A percentile compares a stretch with the other conserved stretches of the same genome.
Conservation (phyloP, 176 grass and related monocot genomes). For the Triticum monococcum region DNA sequence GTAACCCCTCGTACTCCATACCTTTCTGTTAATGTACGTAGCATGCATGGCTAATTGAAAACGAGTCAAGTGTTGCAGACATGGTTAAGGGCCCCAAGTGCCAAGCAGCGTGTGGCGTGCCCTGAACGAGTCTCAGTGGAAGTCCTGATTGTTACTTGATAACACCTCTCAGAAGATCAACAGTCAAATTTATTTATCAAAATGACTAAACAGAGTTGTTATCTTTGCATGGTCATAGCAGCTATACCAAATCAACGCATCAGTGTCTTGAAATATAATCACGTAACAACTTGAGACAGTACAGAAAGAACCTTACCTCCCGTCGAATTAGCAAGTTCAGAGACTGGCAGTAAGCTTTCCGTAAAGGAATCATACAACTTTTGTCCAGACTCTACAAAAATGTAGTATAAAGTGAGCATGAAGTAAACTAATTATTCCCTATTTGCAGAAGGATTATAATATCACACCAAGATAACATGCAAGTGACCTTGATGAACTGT, state of each 20-base stretch:
- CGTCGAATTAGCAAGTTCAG: slow-evolving; percentile 85
- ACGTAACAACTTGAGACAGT: not conserved
- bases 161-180: not conserved
- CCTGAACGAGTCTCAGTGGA: too few species aligned
- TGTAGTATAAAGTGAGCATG: slow-evolving; percentile 18
- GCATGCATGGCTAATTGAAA: too few species aligned
- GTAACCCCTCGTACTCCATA: too few species aligned
- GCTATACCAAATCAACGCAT: not conserved
- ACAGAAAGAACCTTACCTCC: slow-evolving; percentile 52
- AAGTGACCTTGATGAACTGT: slow-evolving; percentile 80
- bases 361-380: slow-evolving; percentile 80
- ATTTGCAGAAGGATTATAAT: not conserved
- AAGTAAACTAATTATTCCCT: not conserved
- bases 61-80: too few species aligned
- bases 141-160: too few species aligned
- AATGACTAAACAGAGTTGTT: not conserved
- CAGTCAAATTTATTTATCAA: not conserved
- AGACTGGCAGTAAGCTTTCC: slow-evolving; percentile 94
- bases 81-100: too few species aligned
- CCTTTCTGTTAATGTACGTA: too few species aligned
- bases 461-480: slow-evolving; percentile 18
- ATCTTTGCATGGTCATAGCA: not conserved
- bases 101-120: too few species aligned
- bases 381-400: slow-evolving; percentile 81
- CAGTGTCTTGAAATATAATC: not conserved